Conservation (phyloP, 2,329 filamentous ascomycete genomes). For the Colletotrichum horii region DNA sequence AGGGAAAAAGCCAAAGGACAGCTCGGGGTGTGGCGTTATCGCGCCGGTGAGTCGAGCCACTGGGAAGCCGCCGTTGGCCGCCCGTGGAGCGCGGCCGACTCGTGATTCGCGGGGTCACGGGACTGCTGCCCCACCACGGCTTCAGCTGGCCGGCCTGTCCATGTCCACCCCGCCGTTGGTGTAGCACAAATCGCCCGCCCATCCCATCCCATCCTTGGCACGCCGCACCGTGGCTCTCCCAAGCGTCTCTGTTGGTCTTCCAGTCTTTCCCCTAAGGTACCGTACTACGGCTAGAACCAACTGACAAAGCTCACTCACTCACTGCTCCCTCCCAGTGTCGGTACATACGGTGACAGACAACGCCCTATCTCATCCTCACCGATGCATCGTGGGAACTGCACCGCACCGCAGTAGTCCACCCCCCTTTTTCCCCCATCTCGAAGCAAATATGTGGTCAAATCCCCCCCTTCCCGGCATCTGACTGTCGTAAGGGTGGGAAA, state of each 20-base stretch:
- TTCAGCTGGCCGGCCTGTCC: slow-evolving; percentile 11
- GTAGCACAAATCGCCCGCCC: slow-evolving; percentile 9
- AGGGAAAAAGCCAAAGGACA: neutral
- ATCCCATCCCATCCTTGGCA: slow-evolving; percentile 2
- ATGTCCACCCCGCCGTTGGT: slow-evolving; percentile 19
- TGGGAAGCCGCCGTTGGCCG: neutral
- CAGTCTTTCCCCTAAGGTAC: neutral
- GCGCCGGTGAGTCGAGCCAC: neutral
- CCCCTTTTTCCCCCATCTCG: neutral
- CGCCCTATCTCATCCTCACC: neutral
- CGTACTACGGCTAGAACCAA: neutral
- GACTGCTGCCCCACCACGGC: neutral
- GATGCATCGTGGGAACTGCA: neutral
- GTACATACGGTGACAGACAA: neutral
- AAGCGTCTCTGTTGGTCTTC: neutral
- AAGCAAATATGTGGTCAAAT: neutral
- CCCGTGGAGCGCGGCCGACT: slow-evolving; percentile 5
- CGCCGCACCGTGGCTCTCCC: neutral
- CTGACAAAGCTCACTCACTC: neutral
- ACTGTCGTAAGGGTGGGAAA: slow-evolving; percentile 4
- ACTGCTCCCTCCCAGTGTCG: neutral
- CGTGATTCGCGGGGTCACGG: slow-evolving; percentile 8
- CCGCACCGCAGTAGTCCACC: neutral
- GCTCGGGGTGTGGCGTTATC: slow-evolving; percentile 16
- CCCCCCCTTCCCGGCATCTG: neutral